phyloP scores from a whole-genome alignment of 192 early-diverging fungal species.

The Geosiphon pyriformis region DNA sequence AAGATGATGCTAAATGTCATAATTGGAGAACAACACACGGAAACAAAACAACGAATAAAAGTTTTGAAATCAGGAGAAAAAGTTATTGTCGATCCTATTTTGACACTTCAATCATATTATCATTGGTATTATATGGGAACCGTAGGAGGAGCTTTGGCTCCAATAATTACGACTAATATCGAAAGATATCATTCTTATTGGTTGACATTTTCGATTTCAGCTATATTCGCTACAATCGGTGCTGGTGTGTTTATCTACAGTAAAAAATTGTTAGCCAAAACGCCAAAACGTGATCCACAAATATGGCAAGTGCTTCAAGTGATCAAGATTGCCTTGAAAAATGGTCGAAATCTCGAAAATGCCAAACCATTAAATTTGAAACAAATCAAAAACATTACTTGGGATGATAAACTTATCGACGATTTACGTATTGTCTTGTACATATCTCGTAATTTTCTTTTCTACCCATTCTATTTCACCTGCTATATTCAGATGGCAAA shows the following conservation, averaged over 20 bases:
- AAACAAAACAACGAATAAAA: conserved; percentile 49
- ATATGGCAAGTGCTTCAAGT: conserved; percentile 45
- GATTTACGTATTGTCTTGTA: conserved; percentile 56
- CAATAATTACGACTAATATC: conserved; percentile 47
- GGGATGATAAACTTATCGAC: conserved; percentile 69
- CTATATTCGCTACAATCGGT: conserved; percentile 46
- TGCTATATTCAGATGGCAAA: conserved; percentile 61
- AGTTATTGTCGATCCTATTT: conserved; percentile 60
- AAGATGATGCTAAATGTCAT: conserved; percentile 71
- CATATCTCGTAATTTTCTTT: conserved; percentile 64
- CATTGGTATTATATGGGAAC: conserved; percentile 78
- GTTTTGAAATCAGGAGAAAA: conserved; percentile 51
- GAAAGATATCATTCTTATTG: conserved; percentile 55
- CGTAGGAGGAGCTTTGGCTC: conserved; percentile 59
- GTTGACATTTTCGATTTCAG: conserved; percentile 51
- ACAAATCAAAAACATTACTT: conserved; percentile 35
- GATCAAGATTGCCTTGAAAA: conserved; percentile 29
- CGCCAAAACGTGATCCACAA: conserved; percentile 52
- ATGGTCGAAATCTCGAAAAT: conserved; percentile 49
- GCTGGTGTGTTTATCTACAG: conserved; percentile 45
- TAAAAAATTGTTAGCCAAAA: conserved; percentile 44
- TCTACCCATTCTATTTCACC: conserved; percentile 72
- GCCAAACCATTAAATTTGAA: conserved; percentile 52
- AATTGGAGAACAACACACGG: conserved; percentile 65
- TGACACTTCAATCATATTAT: conserved; percentile 72